Percentiles rank a stretch among this genome's conserved stretches.
phyloP scores from a whole-genome alignment of 2,329 filamentous ascomycete species.

The Beauveria asiatica region DNA sequence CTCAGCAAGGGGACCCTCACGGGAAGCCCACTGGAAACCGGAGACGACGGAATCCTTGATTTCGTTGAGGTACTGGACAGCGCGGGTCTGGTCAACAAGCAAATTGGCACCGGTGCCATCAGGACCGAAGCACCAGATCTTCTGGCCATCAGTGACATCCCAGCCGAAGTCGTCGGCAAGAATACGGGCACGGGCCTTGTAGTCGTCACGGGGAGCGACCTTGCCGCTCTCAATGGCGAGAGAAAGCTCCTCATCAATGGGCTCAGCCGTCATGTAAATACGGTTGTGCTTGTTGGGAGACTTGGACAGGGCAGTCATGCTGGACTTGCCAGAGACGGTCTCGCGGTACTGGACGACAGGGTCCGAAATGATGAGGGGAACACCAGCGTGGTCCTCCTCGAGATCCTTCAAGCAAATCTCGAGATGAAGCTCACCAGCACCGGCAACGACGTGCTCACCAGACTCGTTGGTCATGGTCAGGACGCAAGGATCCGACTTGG shows the following conservation, averaged over 20 bases:
- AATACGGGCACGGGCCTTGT: constrained; percentile 95
- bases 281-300: constrained; percentile 99
- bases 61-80: constrained; percentile 99
- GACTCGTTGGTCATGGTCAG: constrained; percentile 81
- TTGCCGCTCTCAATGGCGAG: constrained; percentile 86
- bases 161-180: constrained; percentile 95
- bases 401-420: constrained; percentile 99
- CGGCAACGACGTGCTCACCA: constrained; percentile 97
- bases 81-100: constrained; percentile 99
- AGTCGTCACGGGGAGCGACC: constrained; percentile 92
- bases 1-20: constrained; percentile 95
- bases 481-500: constrained; percentile 99
- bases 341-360: constrained; percentile 98
- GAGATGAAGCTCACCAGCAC: constrained; percentile 98
- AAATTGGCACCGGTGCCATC: constrained; percentile 97
- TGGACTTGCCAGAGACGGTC: constrained; percentile 75
- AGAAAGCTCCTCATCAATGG: constrained; percentile 84
- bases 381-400: constrained; percentile 97
- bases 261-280: constrained; percentile 91
- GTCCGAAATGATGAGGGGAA: constrained; percentile 95
- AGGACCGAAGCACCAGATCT: constrained; percentile 99
- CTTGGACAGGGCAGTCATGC: constrained; percentile 96
- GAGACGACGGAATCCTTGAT: constrained; percentile 99
- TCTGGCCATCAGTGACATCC: constrained; percentile 99
- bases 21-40: constrained; percentile 99